Percentiles rank a stretch among this genome's conserved stretches.
Evolutionary conservation across 2,329 filamentous ascomycete species (phyloP).

Genomic region (Metarhizium rileyi): DNA sequence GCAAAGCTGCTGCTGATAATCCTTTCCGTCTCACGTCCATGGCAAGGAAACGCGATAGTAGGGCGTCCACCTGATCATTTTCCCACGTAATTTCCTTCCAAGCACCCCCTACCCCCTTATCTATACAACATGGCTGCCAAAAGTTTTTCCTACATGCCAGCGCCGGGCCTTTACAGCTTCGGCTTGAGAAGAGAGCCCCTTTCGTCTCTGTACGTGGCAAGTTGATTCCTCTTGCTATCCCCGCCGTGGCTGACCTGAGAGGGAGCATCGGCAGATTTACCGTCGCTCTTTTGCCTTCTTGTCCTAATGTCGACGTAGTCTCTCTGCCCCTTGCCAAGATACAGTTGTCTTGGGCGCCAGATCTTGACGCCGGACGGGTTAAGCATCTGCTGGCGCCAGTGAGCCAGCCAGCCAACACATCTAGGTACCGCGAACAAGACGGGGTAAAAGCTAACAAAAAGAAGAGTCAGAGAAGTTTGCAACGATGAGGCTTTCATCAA

Average conservation of each 20-base stretch:
- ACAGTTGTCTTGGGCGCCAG: conserved; percentile 39
- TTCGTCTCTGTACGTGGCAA: conserved; percentile 31
- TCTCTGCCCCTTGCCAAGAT: conserved; percentile 33
- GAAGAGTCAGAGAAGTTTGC: too few relatives aligned
- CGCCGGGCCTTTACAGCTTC: conserved; percentile 10
- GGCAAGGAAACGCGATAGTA: too few relatives aligned
- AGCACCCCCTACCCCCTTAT: neutral
- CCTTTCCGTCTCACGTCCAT: too few relatives aligned
- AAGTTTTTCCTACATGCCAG: neutral
- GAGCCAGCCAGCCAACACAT: conserved; percentile 41
- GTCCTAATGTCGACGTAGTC: conserved; percentile 30
- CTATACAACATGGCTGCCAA: neutral
- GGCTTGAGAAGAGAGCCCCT: conserved; percentile 19
- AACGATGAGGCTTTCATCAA: too few relatives aligned
- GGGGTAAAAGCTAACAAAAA: conserved; percentile 33
- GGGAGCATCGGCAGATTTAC: conserved; percentile 25
- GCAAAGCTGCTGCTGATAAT: too few relatives aligned
- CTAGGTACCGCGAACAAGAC: conserved; percentile 41
- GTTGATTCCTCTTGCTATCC: conserved; percentile 30
- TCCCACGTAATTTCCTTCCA: too few relatives aligned
- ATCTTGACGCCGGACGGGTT: conserved; percentile 38
- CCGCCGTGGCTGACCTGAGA: conserved; percentile 28
- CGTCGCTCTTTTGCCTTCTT: conserved; percentile 22
- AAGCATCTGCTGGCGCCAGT: conserved; percentile 42
- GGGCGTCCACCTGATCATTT: too few relatives aligned